These are phyloP conservation scores for Sporisorium scitamineum DNA, from an alignment of 1,284 basidiomycete genomes.

Conservation along the genomic window DNA sequence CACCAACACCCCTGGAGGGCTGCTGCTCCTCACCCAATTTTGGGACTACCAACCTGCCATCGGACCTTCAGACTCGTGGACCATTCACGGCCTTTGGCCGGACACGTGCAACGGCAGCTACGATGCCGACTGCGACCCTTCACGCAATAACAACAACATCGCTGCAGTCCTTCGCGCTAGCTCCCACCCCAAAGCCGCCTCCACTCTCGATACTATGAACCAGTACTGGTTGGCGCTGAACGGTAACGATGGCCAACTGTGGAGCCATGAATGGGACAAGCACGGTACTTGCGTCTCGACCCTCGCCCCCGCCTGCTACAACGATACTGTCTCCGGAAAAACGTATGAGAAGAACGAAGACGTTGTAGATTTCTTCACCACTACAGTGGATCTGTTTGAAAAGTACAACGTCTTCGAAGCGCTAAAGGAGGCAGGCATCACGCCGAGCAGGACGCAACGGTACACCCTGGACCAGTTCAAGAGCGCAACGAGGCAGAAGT, in stretches of 20 bases:
- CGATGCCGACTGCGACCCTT: slow-evolving; percentile 41
- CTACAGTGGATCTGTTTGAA: slow-evolving; percentile 32
- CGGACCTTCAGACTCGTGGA: slow-evolving; percentile 50
- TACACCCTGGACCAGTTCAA: slow-evolving; percentile 41
- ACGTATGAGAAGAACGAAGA: slow-evolving; percentile 30
- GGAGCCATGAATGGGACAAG: slow-evolving; percentile 53
- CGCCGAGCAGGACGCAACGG: slow-evolving; percentile 14
- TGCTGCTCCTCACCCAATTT: slow-evolving; percentile 52
- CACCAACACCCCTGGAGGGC: slow-evolving; percentile 53
- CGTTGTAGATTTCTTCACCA: slow-evolving; percentile 54
- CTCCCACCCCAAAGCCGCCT: slow-evolving; percentile 14
- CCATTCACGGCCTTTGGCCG: slow-evolving; percentile 56
- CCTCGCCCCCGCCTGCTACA: slow-evolving; percentile 50
- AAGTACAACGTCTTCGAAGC: slow-evolving; percentile 41
- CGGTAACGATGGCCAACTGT: slow-evolving; percentile 46
- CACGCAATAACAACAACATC: slow-evolving; percentile 36
- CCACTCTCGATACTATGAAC: slow-evolving; percentile 51
- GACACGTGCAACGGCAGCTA: slow-evolving; percentile 51
- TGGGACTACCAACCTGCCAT: slow-evolving; percentile 55
- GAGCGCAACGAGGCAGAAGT: slow-evolving; percentile 13
- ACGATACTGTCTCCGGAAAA: background rate
- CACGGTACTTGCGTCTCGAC: slow-evolving; percentile 54
- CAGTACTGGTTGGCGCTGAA: slow-evolving; percentile 52
- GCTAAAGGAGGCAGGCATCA: slow-evolving; percentile 31
- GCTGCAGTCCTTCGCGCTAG: slow-evolving; percentile 22